Evolutionary conservation across 2,329 filamentous ascomycete genomes (phyloP).

Genomic region (Dactylellina leptospora): DNA sequence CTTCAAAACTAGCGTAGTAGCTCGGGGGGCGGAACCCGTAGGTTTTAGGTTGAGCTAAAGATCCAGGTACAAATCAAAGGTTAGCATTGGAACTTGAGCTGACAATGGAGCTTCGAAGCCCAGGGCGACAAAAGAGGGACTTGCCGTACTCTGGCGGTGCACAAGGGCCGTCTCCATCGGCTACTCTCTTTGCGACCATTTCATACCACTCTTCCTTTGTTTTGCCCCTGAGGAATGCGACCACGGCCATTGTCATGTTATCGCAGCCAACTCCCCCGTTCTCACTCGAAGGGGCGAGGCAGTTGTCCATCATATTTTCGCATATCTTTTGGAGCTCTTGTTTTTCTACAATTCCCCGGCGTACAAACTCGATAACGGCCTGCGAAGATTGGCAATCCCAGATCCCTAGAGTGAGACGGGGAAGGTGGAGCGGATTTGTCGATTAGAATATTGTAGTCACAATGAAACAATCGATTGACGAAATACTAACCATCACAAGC

Average conservation of each 20-base stretch:
- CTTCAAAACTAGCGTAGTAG: conserved; percentile 66
- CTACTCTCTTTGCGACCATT: conserved; percentile 89
- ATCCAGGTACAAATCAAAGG: conserved; percentile 37
- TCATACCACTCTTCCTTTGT: conserved; percentile 99
- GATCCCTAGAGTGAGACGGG: conserved; percentile 75
- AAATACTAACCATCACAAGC: conserved; percentile 81
- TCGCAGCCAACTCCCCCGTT: conserved; percentile 97
- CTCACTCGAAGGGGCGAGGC: conserved; percentile 95
- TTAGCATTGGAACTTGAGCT: neutral
- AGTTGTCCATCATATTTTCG: conserved; percentile 99
- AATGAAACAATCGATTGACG: neutral
- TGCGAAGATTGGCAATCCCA: conserved; percentile 99
- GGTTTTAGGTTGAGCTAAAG: conserved; percentile 57
- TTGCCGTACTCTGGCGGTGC: conserved; percentile 99
- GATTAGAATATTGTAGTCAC: no score
- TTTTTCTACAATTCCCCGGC: conserved; percentile 94
- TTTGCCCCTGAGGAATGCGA: conserved; percentile 84
- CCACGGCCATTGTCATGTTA: conserved; percentile 98
- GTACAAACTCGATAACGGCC: conserved; percentile 94
- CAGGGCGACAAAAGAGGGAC: conserved; percentile 64
- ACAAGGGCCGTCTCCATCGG: conserved; percentile 95
- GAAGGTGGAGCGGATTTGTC: conserved; percentile 15
- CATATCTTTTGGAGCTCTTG: conserved; percentile 94
- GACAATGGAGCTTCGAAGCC: neutral
- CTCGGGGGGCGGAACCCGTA: conserved; percentile 73